Base-by-base conservation (phyloP, 805 yeast species). In the Kodamaea lidongshanica region DNA sequence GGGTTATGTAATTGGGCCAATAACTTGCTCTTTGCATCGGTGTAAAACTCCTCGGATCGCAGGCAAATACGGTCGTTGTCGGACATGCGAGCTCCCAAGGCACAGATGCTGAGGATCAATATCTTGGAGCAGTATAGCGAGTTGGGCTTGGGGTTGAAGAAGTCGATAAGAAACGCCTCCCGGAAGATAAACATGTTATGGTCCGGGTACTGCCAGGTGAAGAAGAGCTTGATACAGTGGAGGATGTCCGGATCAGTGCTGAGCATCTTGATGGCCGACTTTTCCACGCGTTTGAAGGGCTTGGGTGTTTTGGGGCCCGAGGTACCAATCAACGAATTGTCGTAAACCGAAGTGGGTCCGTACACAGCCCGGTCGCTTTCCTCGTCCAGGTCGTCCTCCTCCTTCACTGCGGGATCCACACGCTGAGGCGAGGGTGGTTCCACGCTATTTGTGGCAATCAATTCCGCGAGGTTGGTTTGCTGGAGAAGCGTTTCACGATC, bases 181-280 rank as follows among this genome's bases (percentile, higher is more conserved):
- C 83, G 55, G 44, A 72, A 77, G n/a, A 77, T 64, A 41, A 74
- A 77, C 56, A 72, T 65, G 42, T 73, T 72, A 39, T 72, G 67
- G 38, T 76, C 82, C 3, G 82, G 82, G 39, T 77, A 77, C 37
- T 72, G 69, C 77, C 79, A 75, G n/a, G 65, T 66, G 48, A 75
- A 77, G 46, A 77, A 65, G n/a, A 63, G 47, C 40, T 59, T 53
- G 19, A 61, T 33, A 39, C 67, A 62, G 26, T 58, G 60, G 30
- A 62, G 48, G 12, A 50, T 48, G 19, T 50, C 57, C 16, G 52
- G 58, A 37, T 56, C 61, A 28, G 51, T 56, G 37, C 59, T 66
- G 30, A 58, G 41, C 16, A 42, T 35, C 28, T 37, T 48, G 12
- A 55, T 54, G 10, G 41, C 28, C 10, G 29, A 13, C 6, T 40